Base-by-base conservation (phyloP, 2,329 filamentous ascomycete genomes). In the Diaporthe sp. region DNA sequence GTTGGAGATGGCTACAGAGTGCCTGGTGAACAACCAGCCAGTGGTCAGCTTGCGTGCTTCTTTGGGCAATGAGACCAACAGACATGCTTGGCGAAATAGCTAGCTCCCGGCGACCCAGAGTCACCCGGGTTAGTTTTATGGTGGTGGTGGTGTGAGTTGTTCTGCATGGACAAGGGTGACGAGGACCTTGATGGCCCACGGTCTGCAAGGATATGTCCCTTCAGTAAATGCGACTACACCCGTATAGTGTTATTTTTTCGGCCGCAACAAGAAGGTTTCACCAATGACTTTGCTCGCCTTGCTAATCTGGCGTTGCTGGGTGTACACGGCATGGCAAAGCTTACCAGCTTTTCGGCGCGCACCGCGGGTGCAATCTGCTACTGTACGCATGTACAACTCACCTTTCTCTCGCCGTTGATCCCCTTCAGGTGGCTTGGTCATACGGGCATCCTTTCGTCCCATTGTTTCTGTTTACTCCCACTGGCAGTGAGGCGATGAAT, bases 131-230 rank as follows among this genome's bases (percentile, higher is more conserved):
- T 39, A 51, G 62, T 12, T 37, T 17, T 9, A 51, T 37, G 28
- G 31, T 67, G 65, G 65, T 67, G 65, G 65, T 68, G 65, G 31
- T 68, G 61, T 67, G 65, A 53, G 25, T 68, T 53, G 65, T 68
- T 68, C 65, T 68, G 65, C 65, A 68, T 68, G 19, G n/a, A 68
- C 65, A 68, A 68, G 65, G 65, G 70, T 60, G 19, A 61, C 7
- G 42, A 68, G 72, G 72, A 58, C 72, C 72, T 60, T 74, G 72
- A 68, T 74, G 72, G 72, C 13, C 72, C 6, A 13, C 61, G 19
- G 34, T 42, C 60, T 42, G 58, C 71, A 73, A 73, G 71, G 71
- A 73, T 65, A 46, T n/a, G n/a, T 13, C 34, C 39, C n/a, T 62
- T 57, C 34, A 31, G 19, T n/a, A 19, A 58, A 60, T 61, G 70